A percentile compares a stretch with the other conserved stretches of the same genome.
phyloP scores from a whole-genome alignment of 78 protist species.

The Dictyostelium citrinum region DNA sequence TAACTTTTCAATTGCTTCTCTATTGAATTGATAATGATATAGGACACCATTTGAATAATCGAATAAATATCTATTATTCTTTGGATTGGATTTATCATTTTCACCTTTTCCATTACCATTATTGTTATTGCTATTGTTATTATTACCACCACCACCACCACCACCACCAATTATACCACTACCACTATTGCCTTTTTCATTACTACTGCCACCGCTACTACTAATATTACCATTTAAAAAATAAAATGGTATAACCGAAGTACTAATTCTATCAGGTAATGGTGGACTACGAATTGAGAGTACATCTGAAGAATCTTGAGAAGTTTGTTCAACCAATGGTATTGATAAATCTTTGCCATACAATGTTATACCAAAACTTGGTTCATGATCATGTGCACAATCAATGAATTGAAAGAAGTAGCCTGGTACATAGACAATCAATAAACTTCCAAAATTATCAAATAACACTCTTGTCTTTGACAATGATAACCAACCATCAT shows the following conservation, averaged over 20 bases:
- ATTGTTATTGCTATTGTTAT: neutral
- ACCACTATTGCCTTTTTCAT: neutral
- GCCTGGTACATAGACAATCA: slow-evolving; percentile 52
- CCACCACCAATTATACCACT: neutral
- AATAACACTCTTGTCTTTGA: slow-evolving; percentile 33
- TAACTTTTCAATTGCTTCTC: slow-evolving; percentile 32
- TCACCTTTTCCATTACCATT: neutral
- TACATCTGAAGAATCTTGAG: slow-evolving; percentile 45
- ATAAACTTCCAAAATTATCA: slow-evolving; percentile 28
- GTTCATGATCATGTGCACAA: slow-evolving; percentile 64
- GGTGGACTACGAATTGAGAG: slow-evolving; percentile 26
- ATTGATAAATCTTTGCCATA: slow-evolving; percentile 14
- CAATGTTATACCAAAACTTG: slow-evolving; percentile 48
- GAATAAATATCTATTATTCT: slow-evolving; percentile 32
- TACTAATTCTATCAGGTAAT: slow-evolving; percentile 3
- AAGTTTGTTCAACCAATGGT: neutral
- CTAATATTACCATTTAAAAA: neutral
- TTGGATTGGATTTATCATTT: neutral
- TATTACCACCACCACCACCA: neutral
- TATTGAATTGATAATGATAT: slow-evolving; percentile 36
- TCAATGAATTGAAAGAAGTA: slow-evolving; percentile 54
- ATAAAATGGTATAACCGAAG: slow-evolving; percentile 45
- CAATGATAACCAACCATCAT: neutral
- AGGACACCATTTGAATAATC: slow-evolving; percentile 59
- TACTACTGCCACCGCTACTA: neutral